phyloP scores from a whole-genome alignment of 805 yeast species.

The Kluyveromyces starmeri region DNA sequence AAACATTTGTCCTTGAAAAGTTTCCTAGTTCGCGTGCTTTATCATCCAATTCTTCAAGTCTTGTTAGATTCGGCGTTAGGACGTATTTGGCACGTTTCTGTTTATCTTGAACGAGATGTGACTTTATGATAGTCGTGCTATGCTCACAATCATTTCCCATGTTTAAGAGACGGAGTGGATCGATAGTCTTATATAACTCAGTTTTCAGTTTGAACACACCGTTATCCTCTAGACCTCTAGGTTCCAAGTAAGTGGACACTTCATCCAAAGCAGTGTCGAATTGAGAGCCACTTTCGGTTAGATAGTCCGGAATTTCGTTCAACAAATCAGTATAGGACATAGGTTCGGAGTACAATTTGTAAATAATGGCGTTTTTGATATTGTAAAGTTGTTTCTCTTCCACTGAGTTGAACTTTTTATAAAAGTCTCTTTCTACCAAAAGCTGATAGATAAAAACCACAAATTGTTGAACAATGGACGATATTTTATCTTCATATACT shows the following conservation, averaged over 20 bases:
- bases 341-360: constrained; percentile 44
- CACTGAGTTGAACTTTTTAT: constrained; percentile 35
- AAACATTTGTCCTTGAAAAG: constrained; percentile 42
- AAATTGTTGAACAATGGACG: constrained; percentile 71
- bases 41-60: constrained; percentile 19
- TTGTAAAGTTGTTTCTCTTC: constrained; percentile 25
- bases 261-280: constrained; percentile 48
- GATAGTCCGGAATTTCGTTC: constrained; percentile 27
- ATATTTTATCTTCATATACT: constrained; percentile 39
- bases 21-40: constrained; percentile 38
- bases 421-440: constrained; percentile 58
- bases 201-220: constrained; percentile 58
- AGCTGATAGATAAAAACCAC: constrained; percentile 60
- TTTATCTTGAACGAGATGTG: constrained; percentile 34
- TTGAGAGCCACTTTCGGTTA: constrained; percentile 30
- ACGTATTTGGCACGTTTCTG: constrained; percentile 36
- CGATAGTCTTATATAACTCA: constrained; percentile 37
- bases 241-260: constrained; percentile 52
- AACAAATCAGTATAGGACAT: constrained; percentile 44
- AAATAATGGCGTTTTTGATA: constrained; percentile 38
- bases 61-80: constrained; percentile 38
- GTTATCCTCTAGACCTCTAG: constrained; percentile 55
- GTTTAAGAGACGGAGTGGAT: constrained; percentile 44
- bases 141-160: constrained; percentile 45
- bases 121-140: constrained; percentile 38